Percentiles rank a stretch among this genome's conserved stretches.
Conservation (phyloP, 768 basidiomycete species). For the Lactifluus echinatus region DNA sequence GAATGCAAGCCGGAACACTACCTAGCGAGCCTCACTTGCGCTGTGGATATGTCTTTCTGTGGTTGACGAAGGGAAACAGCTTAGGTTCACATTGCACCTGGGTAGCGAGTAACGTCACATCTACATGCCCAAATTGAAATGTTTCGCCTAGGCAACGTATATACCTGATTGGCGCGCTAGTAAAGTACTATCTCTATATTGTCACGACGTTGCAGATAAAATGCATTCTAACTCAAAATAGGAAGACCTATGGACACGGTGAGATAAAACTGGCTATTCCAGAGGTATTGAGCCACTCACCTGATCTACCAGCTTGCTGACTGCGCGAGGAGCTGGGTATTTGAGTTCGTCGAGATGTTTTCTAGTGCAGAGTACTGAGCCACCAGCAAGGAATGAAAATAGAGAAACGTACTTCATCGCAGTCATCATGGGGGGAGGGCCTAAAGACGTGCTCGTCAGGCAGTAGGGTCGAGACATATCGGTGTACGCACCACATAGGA, state of each 20-base stretch:
- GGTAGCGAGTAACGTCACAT: background rate
- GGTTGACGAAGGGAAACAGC: background rate
- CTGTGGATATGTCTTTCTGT: background rate
- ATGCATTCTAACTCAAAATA: constrained; percentile 28
- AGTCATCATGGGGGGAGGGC: constrained; percentile 67
- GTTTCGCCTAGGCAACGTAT: background rate
- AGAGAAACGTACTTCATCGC: constrained; percentile 61
- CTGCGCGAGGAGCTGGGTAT: constrained; percentile 78
- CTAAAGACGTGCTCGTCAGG: constrained; percentile 26
- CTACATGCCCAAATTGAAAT: background rate
- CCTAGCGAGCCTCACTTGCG: background rate
- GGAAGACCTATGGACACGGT: constrained; percentile 31
- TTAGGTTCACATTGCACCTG: background rate
- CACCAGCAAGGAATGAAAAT: constrained; percentile 9
- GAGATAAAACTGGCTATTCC: constrained; percentile 10
- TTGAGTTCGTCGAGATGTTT: constrained; percentile 83
- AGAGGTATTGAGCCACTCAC: constrained; percentile 33
- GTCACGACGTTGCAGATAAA: background rate
- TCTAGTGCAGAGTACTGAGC: constrained; percentile 33
- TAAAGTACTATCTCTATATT: background rate
- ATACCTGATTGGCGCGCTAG: background rate
- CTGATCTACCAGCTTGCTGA: constrained; percentile 91
- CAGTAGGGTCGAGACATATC: background rate
- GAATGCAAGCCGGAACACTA: too few species aligned
- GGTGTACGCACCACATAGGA: constrained; percentile 63